Base-by-base conservation (phyloP, 2,329 filamentous ascomycete species). In the Purpureocillium takamizusanense region DNA sequence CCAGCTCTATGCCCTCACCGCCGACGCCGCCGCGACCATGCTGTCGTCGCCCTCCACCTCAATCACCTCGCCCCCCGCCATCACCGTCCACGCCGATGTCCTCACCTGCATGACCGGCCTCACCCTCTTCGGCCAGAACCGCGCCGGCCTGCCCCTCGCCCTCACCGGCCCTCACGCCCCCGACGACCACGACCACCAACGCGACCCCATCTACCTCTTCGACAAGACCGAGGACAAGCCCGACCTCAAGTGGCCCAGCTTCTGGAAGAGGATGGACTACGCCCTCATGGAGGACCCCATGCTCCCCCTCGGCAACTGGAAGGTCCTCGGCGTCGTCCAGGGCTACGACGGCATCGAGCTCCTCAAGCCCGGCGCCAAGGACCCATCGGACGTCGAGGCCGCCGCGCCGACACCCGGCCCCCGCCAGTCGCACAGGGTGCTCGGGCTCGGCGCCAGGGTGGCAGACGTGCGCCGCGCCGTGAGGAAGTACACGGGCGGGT, bases 41-140 rank as follows among this genome's bases (percentile, higher is more conserved):
- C 5, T 13, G 6, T 25, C 21, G 6, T 25, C 21, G 21, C 6
- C 10, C 21, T 10, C 21, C 21, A 6, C 21, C 21, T 6, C 21
- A 5, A 25, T 25, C 21, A 23, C 52, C 7, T 40, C 48, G 14
- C 37, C 51, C n/a, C 21, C 46, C 17, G 36, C 42, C 6, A 57
- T 72, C 11, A 50, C 52, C 30, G 67, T 80, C 31, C 80, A 84
- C 51, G 75, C 78, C 34, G 80, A 83, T 49, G 76, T 82, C 11
- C 62, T 79, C 10, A 73, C 75, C 35, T 83, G 80, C 63, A 83
- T 83, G 79, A 83, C 80, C 23, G 80, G 80, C 37, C 71, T 83
- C 9, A 81, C 80, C 3, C 74, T 80, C 37, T 84, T 84, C 48
- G 70, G 73, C 14, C 70, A 76, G 46, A 67, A 72, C 38, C 59